Conservation (phyloP, 257 asterid genomes). For the Przewalskia tangutica region DNA sequence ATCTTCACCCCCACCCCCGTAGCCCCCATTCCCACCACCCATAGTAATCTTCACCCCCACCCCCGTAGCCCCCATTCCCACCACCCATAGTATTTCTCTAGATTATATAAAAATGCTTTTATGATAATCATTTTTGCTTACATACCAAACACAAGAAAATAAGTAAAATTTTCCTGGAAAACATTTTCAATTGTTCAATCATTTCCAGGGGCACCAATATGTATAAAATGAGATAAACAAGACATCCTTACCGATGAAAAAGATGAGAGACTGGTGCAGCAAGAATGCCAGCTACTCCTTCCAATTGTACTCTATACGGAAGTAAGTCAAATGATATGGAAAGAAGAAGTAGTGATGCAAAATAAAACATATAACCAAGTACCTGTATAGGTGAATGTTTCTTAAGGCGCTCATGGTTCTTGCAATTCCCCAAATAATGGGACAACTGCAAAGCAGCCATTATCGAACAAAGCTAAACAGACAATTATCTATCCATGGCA, state of each 20-base stretch:
- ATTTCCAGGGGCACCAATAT: neutral
- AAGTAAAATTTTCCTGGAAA: too few relatives aligned
- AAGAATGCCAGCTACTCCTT: constrained; percentile 24
- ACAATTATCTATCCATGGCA: neutral
- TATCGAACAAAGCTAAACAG: constrained; percentile 11
- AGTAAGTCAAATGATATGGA: constrained; percentile 1
- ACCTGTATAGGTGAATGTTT: neutral
- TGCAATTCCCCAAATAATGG: constrained; percentile 47
- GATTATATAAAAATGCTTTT: too few relatives aligned
- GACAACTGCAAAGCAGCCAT: constrained; percentile 68
- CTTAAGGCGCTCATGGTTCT: constrained; percentile 40
- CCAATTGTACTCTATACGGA: constrained; percentile 36
- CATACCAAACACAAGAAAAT: too few relatives aligned
- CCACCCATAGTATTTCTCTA: too few relatives aligned
- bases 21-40: too few relatives aligned
- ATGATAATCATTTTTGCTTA: too few relatives aligned
- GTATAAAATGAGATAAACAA: neutral
- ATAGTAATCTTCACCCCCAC: too few relatives aligned
- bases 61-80: too few relatives aligned
- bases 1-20: too few relatives aligned
- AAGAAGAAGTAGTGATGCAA: neutral
- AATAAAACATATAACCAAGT: constrained; percentile 19
- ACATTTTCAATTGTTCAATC: neutral
- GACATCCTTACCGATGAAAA: constrained; percentile 35
- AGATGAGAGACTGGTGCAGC: constrained; percentile 31